Conservation (phyloP, 2,329 filamentous ascomycete species). For the Penicillium italicum region DNA sequence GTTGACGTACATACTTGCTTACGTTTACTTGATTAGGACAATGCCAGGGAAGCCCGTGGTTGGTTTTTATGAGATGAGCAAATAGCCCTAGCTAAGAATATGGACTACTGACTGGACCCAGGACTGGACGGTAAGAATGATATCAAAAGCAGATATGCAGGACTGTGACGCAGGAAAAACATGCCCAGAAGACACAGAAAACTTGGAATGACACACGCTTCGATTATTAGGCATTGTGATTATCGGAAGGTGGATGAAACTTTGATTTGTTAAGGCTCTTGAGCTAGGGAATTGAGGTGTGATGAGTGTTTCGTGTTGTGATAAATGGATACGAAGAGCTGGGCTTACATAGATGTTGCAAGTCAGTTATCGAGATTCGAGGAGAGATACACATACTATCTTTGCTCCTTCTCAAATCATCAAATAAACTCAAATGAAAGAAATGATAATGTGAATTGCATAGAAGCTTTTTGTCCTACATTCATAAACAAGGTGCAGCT, state of each 20-base stretch:
- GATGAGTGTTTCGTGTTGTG: background rate
- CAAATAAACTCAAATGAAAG: no score
- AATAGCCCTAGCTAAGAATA: background rate
- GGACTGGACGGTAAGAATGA: no score
- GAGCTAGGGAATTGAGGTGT: background rate
- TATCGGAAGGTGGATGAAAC: background rate
- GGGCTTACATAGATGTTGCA: background rate
- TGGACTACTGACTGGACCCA: background rate
- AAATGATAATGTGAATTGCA: no score
- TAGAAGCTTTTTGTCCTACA: no score
- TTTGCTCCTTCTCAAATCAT: no score
- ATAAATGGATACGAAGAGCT: background rate
- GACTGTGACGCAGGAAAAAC: no score
- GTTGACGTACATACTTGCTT: background rate
- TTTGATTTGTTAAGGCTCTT: background rate
- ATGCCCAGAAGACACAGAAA: no score
- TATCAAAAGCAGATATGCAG: background rate
- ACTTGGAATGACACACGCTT: background rate
- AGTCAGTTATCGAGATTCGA: background rate
- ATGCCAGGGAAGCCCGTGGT: background rate
- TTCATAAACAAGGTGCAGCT: no score
- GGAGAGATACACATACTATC: background rate
- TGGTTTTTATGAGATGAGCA: background rate
- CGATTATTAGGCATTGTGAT: background rate
- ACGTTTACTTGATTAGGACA: background rate